phyloP scores from a whole-genome alignment of 108 stramenopile species.

The Nitzschia putrida region DNA sequence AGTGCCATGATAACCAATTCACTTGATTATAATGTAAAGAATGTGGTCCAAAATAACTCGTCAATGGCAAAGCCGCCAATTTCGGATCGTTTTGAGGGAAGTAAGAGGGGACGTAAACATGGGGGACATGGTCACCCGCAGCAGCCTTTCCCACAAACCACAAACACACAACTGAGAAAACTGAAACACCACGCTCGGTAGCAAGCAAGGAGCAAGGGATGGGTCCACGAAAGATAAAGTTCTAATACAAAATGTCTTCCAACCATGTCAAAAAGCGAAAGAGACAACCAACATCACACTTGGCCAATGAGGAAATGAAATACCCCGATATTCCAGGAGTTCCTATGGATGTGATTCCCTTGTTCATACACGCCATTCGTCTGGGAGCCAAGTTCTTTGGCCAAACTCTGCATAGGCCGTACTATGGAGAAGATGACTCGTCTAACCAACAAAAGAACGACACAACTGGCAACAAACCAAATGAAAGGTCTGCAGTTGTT shows the following conservation, averaged over 20 bases:
- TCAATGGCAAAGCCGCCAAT: too few species aligned
- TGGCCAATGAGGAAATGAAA: background rate
- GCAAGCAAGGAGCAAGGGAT: background rate
- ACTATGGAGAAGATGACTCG: background rate
- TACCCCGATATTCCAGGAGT: constrained; percentile 47
- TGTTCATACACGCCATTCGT: constrained; percentile 41
- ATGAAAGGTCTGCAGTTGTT: background rate
- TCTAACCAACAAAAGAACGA: background rate
- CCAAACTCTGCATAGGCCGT: background rate
- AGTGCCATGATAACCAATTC: too few species aligned
- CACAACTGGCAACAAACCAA: background rate
- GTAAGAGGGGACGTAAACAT: too few species aligned
- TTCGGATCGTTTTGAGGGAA: too few species aligned
- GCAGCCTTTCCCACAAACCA: too few species aligned
- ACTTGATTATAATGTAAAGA: too few species aligned
- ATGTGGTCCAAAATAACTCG: too few species aligned
- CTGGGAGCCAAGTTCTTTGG: constrained; percentile 31
- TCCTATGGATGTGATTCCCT: constrained; percentile 38
- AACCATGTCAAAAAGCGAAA: background rate
- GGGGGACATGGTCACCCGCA: too few species aligned
- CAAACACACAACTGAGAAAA: too few species aligned
- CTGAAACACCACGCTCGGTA: too few species aligned
- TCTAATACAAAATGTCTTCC: background rate
- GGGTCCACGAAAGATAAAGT: background rate
- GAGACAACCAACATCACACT: background rate